A percentile compares a stretch with the other conserved stretches of the same genome.
These are phyloP conservation scores for Penicillium angulare DNA, from an alignment of 495 filamentous ascomycete species.

Conservation along the genomic window DNA sequence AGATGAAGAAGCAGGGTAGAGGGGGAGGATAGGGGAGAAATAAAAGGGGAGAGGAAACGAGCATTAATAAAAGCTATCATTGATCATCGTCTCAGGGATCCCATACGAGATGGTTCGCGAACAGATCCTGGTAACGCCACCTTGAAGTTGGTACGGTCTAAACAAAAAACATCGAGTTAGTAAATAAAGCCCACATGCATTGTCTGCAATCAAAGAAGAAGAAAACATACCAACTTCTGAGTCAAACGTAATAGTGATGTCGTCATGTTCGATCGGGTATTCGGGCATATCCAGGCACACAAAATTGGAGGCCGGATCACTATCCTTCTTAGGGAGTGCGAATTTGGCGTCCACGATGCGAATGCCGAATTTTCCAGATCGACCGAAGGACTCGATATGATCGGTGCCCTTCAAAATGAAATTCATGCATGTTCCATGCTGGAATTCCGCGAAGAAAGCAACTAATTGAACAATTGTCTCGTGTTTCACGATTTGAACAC, in stretches of 20 bases:
- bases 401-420: constrained; percentile 81
- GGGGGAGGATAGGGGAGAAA: background rate
- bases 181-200: constrained; percentile 5
- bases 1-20: background rate
- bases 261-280: constrained; percentile 86
- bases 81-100: constrained; percentile 47
- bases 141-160: constrained; percentile 49
- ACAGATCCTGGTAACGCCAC: constrained; percentile 46
- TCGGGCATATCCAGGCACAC: constrained; percentile 82
- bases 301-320: constrained; percentile 62
- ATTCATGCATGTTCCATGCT: constrained; percentile 81
- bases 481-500: constrained; percentile 75
- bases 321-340: constrained; percentile 64
- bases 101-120: constrained; percentile 48
- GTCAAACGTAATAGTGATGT: constrained; percentile 82
- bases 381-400: constrained; percentile 67
- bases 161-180: background rate
- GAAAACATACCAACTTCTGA: constrained; percentile 65
- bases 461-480: constrained; percentile 71
- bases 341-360: constrained; percentile 88
- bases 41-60: constrained; percentile 6
- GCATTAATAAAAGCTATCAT: background rate
- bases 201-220: background rate
- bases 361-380: constrained; percentile 64
- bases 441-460: constrained; percentile 77